Conservation (phyloP, 306 rosid genomes). For the Dalbergia cultrata region DNA sequence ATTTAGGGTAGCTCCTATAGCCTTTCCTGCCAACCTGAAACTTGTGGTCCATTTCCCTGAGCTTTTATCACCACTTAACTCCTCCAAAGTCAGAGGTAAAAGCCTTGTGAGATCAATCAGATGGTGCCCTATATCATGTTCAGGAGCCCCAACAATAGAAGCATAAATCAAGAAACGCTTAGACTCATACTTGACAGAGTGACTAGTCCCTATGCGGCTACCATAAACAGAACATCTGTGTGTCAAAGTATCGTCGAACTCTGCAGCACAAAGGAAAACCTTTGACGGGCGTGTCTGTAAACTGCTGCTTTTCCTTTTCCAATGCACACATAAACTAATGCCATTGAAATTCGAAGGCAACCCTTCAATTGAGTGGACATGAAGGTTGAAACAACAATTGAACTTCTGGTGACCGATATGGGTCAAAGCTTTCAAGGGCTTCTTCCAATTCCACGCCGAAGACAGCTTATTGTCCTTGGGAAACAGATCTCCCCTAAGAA, state of each 20-base stretch:
- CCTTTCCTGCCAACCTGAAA: constrained; percentile 76
- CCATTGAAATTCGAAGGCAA: constrained; percentile 63
- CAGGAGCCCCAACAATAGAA: constrained; percentile 62
- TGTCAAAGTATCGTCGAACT: constrained; percentile 69
- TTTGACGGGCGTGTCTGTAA: constrained; percentile 54
- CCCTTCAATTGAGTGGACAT: constrained; percentile 75
- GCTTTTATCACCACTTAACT: constrained; percentile 69
- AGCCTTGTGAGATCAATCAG: constrained; percentile 78
- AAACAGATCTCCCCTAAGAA: constrained; percentile 52
- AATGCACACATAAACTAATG: constrained; percentile 58
- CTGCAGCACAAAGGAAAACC: constrained; percentile 63
- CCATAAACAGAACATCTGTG: constrained; percentile 69
- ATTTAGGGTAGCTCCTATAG: constrained; percentile 72
- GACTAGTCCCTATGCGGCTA: constrained; percentile 57
- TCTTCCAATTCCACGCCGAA: constrained; percentile 83
- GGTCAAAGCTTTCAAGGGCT: constrained; percentile 74
- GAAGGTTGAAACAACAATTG: constrained; percentile 66
- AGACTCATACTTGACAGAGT: constrained; percentile 66
- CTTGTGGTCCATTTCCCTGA: constrained; percentile 78
- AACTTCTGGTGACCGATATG: constrained; percentile 69
- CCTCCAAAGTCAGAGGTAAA: constrained; percentile 74
- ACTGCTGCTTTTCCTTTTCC: constrained; percentile 72
- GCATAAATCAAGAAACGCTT: constrained; percentile 65
- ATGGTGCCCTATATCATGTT: constrained; percentile 64
- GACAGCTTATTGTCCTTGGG: constrained; percentile 57